These are phyloP conservation scores for Terfezia boudieri DNA, from an alignment of 495 filamentous ascomycete species.

Conservation along the genomic window DNA sequence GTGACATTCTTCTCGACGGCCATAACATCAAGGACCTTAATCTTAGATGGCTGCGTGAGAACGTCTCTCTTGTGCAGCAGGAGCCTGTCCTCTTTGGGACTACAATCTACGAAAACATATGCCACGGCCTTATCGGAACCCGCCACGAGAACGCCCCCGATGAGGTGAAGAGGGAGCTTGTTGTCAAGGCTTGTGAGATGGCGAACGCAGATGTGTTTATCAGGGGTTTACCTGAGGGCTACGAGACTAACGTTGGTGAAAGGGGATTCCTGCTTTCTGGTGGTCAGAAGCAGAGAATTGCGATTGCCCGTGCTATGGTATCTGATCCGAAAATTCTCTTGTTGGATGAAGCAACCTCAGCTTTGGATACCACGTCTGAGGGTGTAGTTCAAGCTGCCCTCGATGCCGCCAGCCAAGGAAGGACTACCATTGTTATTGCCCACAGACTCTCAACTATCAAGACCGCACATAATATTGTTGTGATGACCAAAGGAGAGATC, in stretches of 20 bases:
- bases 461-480: constrained; percentile 83
- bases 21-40: constrained; percentile 64
- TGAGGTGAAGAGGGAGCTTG: constrained; percentile 43
- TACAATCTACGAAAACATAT: constrained; percentile 71
- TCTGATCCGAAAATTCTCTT: constrained; percentile 88
- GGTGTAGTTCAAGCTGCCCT: constrained; percentile 85
- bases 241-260: constrained; percentile 88
- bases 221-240: constrained; percentile 57
- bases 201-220: constrained; percentile 91
- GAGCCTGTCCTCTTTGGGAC: constrained; percentile 71
- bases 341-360: constrained; percentile 84
- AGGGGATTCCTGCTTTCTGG: constrained; percentile 80
- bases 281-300: constrained; percentile 90
- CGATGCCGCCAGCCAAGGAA: constrained; percentile 65
- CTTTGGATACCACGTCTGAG: constrained; percentile 89
- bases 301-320: constrained; percentile 67
- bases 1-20: constrained; percentile 59
- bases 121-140: constrained; percentile 72
- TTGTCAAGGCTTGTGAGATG: constrained; percentile 65
- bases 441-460: constrained; percentile 89
- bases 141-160: constrained; percentile 40
- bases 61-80: constrained; percentile 72
- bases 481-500: constrained; percentile 64
- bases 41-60: constrained; percentile 73
- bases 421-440: constrained; percentile 90